phyloP scores from a whole-genome alignment of 1,284 basidiomycete genomes.

The Pterulicium gracile region DNA sequence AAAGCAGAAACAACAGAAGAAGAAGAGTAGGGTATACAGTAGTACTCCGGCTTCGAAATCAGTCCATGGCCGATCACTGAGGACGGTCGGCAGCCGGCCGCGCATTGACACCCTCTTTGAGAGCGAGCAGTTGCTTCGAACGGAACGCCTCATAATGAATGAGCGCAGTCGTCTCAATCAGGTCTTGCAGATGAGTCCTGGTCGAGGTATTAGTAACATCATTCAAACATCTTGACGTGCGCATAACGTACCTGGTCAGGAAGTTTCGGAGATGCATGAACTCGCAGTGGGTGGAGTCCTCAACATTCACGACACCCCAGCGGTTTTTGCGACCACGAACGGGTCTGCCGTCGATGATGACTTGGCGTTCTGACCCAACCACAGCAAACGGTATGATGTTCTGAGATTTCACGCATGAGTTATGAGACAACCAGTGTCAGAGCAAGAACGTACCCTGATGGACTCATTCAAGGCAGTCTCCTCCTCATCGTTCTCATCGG shows the following conservation, averaged over 20 bases:
- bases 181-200: constrained; percentile 93
- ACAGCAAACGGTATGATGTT: constrained; percentile 94
- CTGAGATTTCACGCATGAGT: constrained; percentile 26
- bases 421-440: no score
- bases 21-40: not conserved
- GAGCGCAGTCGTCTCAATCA: constrained; percentile 97
- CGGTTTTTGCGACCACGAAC: constrained; percentile 95
- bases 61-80: no score
- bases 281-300: constrained; percentile 95
- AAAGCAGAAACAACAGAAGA: no score
- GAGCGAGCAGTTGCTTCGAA: constrained; percentile 89
- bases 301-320: constrained; percentile 97
- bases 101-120: constrained; percentile 75
- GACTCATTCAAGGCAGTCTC: constrained; percentile 84
- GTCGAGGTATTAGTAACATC: not conserved
- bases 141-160: constrained; percentile 99
- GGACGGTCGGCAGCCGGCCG: constrained; percentile 23
- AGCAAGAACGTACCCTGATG: constrained; percentile 67
- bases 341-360: constrained; percentile 91
- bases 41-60: no score
- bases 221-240: constrained; percentile 3
- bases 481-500: constrained; percentile 91
- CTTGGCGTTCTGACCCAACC: constrained; percentile 89
- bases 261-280: constrained; percentile 97
- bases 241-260: constrained; percentile 60